A percentile compares a stretch with the other conserved stretches of the same genome.
Conservation (phyloP, 768 basidiomycete species). For the Pulveroboletus ravenelii region DNA sequence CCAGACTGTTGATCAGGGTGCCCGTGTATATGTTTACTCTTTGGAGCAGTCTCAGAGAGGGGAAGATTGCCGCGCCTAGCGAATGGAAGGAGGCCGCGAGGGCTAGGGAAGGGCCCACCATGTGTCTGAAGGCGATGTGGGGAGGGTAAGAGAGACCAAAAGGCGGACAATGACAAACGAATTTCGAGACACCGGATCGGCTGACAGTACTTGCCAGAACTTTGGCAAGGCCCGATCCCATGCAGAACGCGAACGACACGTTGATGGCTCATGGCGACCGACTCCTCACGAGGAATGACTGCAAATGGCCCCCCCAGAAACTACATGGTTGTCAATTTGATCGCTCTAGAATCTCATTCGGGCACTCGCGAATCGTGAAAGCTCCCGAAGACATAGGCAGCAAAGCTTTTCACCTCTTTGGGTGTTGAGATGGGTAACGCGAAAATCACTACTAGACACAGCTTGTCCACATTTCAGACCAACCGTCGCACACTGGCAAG, state of each 20-base stretch:
- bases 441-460: constrained; percentile 37
- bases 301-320: constrained; percentile 42
- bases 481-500: background rate
- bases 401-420: constrained; percentile 51
- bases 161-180: constrained; percentile 37
- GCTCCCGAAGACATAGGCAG: constrained; percentile 55
- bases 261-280: constrained; percentile 37
- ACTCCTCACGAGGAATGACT: constrained; percentile 35
- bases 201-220: constrained; percentile 27
- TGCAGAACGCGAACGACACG: constrained; percentile 52
- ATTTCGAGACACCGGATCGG: constrained; percentile 50
- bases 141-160: background rate
- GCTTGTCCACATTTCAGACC: background rate
- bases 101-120: constrained; percentile 41
- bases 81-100: constrained; percentile 50
- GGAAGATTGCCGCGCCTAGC: constrained; percentile 58
- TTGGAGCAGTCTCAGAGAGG: constrained; percentile 45
- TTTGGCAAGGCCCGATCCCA: constrained; percentile 44
- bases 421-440: constrained; percentile 62
- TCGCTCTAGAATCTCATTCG: background rate
- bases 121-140: constrained; percentile 27
- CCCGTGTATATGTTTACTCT: constrained; percentile 45
- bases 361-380: constrained; percentile 49
- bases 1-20: constrained; percentile 54
- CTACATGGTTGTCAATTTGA: constrained; percentile 11